Base-by-base conservation (phyloP, 2,329 filamentous ascomycete genomes). In the Penicillium sp. region DNA sequence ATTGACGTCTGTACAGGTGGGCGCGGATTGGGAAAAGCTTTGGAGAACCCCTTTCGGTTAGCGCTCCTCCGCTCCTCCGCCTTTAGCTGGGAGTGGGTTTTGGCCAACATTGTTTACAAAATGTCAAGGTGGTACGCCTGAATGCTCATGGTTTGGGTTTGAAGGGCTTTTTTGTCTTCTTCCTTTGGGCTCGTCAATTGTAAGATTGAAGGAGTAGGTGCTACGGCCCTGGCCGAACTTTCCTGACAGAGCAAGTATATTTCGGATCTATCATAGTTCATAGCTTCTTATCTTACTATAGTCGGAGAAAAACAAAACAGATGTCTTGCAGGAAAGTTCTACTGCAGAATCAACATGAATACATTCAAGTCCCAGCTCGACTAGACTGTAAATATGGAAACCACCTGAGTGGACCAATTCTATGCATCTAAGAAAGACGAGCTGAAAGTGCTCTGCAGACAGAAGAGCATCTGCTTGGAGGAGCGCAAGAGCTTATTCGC, bases 1-100 rank as follows among this genome's bases (percentile, higher is more conserved):
- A 55, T 40, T 58, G 58, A 57, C 28, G 40, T 57, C 33, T 57
- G 58, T 38, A 46, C 51, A 53, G 52, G 52, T 48, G 51, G 42
- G 33, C 30, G 59, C 59, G 51, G 56, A 62, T 48, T 40, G 56
- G 61, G 57, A 64, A 64, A 64, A 64, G 62, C 62, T 62, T 54
- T 62, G 28, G 53, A 37, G 22, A 48, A 14, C 59, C 62, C 28
- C 30, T 57, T 62, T 54, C 25, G 62, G 57, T 38, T 64, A 64
- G 62, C 53, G 56, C 28, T n/a, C 45, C 57, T 53, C 52, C 46
- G 45, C 52, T n/a, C 38, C 57, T 53, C 52, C 46, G 52, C 56
- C 46, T 37, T 40, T n/a, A 6, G 7, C 42, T 37, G 6, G 19
- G 28, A 51, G 26, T 35, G 28, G 37, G 19, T 48, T 48, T 16